Evolutionary conservation across 1,139 yeast species (phyloP), one percentile per base, ranked within the genome.

Genomic region (Pneumocystis canis): DNA sequence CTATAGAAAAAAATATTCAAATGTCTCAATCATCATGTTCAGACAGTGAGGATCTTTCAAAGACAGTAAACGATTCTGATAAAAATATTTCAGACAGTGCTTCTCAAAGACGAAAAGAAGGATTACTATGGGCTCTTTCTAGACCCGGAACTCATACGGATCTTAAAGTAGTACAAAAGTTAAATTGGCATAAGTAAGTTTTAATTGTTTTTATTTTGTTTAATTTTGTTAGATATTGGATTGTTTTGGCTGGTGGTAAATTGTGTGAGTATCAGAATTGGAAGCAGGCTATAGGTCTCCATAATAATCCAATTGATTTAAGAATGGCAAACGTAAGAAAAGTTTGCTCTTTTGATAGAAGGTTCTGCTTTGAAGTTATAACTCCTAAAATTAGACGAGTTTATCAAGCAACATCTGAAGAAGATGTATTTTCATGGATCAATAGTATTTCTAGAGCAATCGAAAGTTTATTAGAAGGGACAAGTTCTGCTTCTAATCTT

Each of bases 251-350:
- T 25, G 81, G 82, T 25, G 92, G 94, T 0, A 80, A 79, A 66
- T 75, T 88, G 53, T 78, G 79, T 62, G 95, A 88, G 71, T 88
- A 82, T 71, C 79, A 87, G 58, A 90, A 87, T 73, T 88, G 95
- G 95, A 80, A 90, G 70, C 84, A 80, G 65, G 89, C 89, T 11
- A 62, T 61, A 56, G 81, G 79, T 32, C 80, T 84, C 18, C 83
- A 87, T 63, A 82, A 83, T 67, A 80, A 79, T 20, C 94, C 95
- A 1, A 82, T 89, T 20, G 88, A 86, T 67, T 73, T 89, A 58
- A 85, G 89, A 1, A 79, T 87, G 66, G 84, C 94, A 1, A 81
- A 82, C 65, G 84, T 87, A 28, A 65, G 87, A 76, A 75, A 77
- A 71, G 71, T 81, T 77, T 61, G 80, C 73, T 59, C 77, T 47